Evolutionary conservation across 208 protist species (phyloP), one percentile per base, ranked within the genome.

Genomic region (Zelonia costaricensis): DNA sequence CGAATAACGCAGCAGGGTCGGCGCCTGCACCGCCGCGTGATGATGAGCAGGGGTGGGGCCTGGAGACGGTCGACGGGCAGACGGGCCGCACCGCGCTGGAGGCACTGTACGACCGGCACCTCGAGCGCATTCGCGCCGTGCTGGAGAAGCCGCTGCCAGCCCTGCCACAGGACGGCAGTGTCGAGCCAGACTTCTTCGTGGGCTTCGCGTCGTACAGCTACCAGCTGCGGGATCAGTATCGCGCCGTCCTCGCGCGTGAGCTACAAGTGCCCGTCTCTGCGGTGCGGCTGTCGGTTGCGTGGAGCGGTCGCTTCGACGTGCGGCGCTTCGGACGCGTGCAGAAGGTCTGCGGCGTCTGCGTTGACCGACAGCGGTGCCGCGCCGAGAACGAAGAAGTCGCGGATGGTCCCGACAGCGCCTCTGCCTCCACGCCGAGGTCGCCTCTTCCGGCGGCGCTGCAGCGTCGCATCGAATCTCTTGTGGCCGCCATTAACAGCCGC

Each of bases 161-260:
- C 0, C 71, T 95, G 54, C 89, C 89, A 2, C 65, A 52, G 16
- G 86, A 93, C 59, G 90, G 90, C 36, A 82, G 57, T 42, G 69
- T 91, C 7, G 62, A 79, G 16, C 90, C 90, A 1, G 84, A 95
- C 59, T 79, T 95, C 40, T 80, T 95, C 33, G 70, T 95, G 16
- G 90, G 90, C 40, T 91, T 95, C 49, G 71, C 77, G 10, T 82
- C 88, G 66, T 95, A 95, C 72, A 76, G 77, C 59, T 93, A 92
- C 57, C 75, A 78, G 9, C 69, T 87, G 43, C 82, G 90, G 7
- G 86, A 95, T 62, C 74, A 87, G 71, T 95, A 95, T 79, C 82
- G 90, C 36, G 76, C 72, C 30, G 56, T 87, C 16, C 42, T 95
- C 15, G 90, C 86, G 23, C 60, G 57, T 5, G 76, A 76, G 65